Percentiles rank a stretch among this genome's conserved stretches.
Evolutionary conservation across 1,139 yeast genomes (phyloP).

Genomic region (Candida sp.): DNA sequence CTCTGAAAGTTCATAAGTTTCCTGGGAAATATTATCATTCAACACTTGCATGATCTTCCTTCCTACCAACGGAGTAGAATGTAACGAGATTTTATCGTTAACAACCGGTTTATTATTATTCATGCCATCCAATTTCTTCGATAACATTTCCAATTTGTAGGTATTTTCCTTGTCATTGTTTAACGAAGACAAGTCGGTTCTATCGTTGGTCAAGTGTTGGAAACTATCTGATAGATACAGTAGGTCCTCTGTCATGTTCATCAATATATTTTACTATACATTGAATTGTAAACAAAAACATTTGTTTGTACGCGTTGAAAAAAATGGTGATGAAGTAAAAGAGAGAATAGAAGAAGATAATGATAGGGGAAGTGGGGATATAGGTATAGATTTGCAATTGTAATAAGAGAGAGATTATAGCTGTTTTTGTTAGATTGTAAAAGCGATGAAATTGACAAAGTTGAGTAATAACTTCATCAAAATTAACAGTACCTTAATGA

Average conservation of each 20-base stretch:
- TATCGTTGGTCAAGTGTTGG: slow-evolving; percentile 2
- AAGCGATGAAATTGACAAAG: too few relatives aligned
- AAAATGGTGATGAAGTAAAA: background rate
- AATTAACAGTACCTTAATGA: too few relatives aligned
- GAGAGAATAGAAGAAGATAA: background rate
- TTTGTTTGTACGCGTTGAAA: background rate
- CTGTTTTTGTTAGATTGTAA: background rate
- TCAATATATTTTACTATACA: background rate
- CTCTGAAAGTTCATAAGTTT: slow-evolving; percentile 1
- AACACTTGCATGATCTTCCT: slow-evolving; percentile 13
- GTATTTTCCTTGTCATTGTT: slow-evolving; percentile 1
- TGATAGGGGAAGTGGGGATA: too few relatives aligned
- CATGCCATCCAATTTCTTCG: slow-evolving; percentile 1
- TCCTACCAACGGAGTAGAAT: slow-evolving; percentile 27
- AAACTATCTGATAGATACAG: background rate
- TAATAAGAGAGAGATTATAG: background rate
- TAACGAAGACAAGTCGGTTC: slow-evolving; percentile 1
- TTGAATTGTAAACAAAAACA: background rate
- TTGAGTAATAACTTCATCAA: too few relatives aligned
- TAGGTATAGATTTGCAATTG: too few relatives aligned
- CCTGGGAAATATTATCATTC: slow-evolving; percentile 8
- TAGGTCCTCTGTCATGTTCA: background rate
- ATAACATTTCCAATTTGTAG: background rate
- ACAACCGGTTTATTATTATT: slow-evolving; percentile 2
- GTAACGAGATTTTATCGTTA: slow-evolving; percentile 19